Evolutionary conservation across 495 filamentous ascomycete species (phyloP), one percentile per base, ranked within the genome.

Genomic region (Wilcoxina mikolae): DNA sequence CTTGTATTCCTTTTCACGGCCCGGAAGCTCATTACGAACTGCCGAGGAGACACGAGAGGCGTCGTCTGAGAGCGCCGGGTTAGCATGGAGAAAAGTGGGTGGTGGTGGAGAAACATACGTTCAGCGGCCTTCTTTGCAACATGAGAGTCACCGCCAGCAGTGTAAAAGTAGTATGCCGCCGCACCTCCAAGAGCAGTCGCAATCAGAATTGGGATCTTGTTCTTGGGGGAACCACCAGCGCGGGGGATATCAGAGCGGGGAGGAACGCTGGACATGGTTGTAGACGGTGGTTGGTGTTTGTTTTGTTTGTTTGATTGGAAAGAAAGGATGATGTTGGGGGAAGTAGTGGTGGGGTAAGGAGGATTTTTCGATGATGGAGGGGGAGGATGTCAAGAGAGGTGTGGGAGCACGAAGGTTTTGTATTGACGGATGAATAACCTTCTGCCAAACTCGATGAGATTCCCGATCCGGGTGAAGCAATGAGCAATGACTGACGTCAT

Each of bases 81-180:
- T 10, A 26, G 10, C 23, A 25, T 44, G 11, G 17, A 54, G 18
- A 25, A 38, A 50, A n/a, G n/a, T n/a, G n/a, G n/a, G n/a, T n/a
- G n/a, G n/a, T n/a, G n/a, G n/a, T 39, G 26, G n/a, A 38, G 27
- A 25, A 35, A 70, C 74, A 48, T 69, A 94, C 91, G 74, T 72
- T 94, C 86, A 58, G 84, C 74, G 56, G 88, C 69, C 72, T 89
- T 84, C 74, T 83, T 76, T 10, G 90, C 90, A 25, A 76, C 77
- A 55, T 83, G 80, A n/a, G 85, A 77, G 65, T 82, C 74, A 31
- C 91, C 91, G 48, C 89, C 88, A 0, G 90, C 85, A 22, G 71
- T 74, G 71, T 95, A 96, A 51, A 96, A 74, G 73, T 96, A 98
- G 76, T 95, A 95, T 15, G 78, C 82, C 17, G 75, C 83, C 41